Base-by-base conservation (phyloP, 306 rosid genomes). In the Corylus avellana region DNA sequence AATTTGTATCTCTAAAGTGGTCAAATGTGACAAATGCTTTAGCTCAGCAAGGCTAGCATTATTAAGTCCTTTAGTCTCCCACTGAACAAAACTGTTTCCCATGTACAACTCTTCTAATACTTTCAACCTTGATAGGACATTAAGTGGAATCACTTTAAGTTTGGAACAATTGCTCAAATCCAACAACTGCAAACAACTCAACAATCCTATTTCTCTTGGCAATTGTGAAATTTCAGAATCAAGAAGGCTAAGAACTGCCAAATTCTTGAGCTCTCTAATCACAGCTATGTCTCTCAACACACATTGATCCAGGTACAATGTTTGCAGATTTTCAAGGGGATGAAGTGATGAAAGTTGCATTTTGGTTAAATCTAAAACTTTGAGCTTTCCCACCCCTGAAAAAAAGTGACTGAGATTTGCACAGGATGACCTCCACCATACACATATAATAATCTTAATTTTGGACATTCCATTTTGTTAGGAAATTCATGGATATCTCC, bases 401-500 rank as follows among this genome's bases (percentile, higher is more conserved):
- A 84, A 84, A n/a, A n/a, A n/a, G n/a, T n/a, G n/a, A n/a, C 12
- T 7, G 48, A 70, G 3, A 70, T 16, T 5, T 18, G 0, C 0
- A 18, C 11, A 39, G 1, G 1, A 1, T 0, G 1, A 2, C 1
- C 0, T 1, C 0, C 0, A 0, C 2, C 2, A n/a, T 0, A 0
- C 0, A 13, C n/a, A 44, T 0, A 0, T 0, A 17, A 70, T 3
- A 6, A 54, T 0, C 2, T 67, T 5, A 83, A 17, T 0, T 27
- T 0, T 1, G 70, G 67, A 49, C 74, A 67, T 11, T 42, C 74
- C 64, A 81, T 59, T 22, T 3, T 18, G 17, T 61, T 49, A 12
- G 80, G 83, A 35, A 51, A 77, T 17, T 49, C 29, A 2, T 12
- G 12, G 12, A 37, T n/a, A 8, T 6, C 5, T 0, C 35, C 3